A percentile compares a stretch with the other conserved stretches of the same genome.
phyloP scores from a whole-genome alignment of 2,329 filamentous ascomycete genomes.

The Dothidotthia symphoricarpi region DNA sequence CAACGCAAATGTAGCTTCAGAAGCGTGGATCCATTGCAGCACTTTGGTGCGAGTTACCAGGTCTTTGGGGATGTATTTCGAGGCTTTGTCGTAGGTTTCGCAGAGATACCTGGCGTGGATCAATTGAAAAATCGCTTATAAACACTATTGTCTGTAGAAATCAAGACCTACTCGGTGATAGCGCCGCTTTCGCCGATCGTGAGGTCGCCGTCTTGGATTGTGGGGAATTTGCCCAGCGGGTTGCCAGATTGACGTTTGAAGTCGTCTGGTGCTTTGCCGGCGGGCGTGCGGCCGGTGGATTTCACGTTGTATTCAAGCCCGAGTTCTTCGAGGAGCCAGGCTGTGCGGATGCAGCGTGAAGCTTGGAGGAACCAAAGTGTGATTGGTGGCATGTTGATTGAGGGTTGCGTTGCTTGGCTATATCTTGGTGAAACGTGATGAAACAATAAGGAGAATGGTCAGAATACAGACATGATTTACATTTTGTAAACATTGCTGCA shows the following conservation, averaged over 20 bases:
- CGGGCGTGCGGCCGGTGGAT: conserved; percentile 42
- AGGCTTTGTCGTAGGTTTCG: conserved; percentile 46
- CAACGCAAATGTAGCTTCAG: conserved; percentile 49
- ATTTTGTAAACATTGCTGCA: too few relatives aligned
- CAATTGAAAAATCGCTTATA: too few relatives aligned
- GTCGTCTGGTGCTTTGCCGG: conserved; percentile 42
- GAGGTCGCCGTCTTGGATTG: conserved; percentile 45
- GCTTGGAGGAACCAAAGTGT: conserved; percentile 51
- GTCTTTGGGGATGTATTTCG: conserved; percentile 41
- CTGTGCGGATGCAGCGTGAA: conserved; percentile 47
- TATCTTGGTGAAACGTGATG: too few relatives aligned
- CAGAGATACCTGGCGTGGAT: conserved; percentile 44
- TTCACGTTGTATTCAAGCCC: conserved; percentile 44
- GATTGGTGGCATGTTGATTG: conserved; percentile 27
- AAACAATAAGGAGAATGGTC: too few relatives aligned
- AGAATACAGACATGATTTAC: too few relatives aligned
- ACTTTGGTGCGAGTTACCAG: conserved; percentile 37
- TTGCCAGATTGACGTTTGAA: conserved; percentile 46
- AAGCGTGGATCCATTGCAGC: conserved; percentile 48
- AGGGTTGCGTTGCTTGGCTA: too few relatives aligned
- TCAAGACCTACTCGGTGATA: conserved; percentile 44
- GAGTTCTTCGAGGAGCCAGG: conserved; percentile 50
- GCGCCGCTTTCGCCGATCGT: conserved; percentile 47
- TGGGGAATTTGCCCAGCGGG: conserved; percentile 48
- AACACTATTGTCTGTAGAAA: background rate